Conservation (phyloP, 441 rosid genomes). For the Croton setiger region DNA sequence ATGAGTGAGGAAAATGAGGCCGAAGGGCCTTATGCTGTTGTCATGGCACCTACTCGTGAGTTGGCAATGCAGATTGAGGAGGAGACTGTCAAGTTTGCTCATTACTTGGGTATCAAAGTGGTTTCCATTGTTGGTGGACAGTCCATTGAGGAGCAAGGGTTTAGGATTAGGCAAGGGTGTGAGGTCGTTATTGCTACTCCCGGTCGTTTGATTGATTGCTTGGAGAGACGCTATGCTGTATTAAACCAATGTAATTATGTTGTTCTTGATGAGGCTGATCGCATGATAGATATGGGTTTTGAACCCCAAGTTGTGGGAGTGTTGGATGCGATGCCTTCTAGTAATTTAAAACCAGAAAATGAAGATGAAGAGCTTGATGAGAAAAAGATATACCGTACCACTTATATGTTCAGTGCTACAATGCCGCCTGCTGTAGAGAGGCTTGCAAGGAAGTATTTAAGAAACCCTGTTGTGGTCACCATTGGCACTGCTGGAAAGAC, state of each 20-base stretch:
- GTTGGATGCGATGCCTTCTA: conserved; percentile 93
- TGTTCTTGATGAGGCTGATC: conserved; percentile 96
- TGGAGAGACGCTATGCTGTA: conserved; percentile 85
- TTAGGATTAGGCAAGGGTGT: conserved; percentile 87
- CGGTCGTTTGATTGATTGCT: conserved; percentile 80
- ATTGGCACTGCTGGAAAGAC: conserved; percentile 96
- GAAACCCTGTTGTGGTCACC: conserved; percentile 92
- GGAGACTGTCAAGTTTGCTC: conserved; percentile 91
- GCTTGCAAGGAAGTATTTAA: conserved; percentile 86
- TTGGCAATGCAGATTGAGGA: conserved; percentile 95
- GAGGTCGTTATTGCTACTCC: conserved; percentile 94
- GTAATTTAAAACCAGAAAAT: conserved; percentile 90
- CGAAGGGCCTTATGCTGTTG: conserved; percentile 92
- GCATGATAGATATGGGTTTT: conserved; percentile 99
- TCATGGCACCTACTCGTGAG: conserved; percentile 92
- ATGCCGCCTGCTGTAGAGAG: conserved; percentile 97
- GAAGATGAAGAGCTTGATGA: conserved; percentile 98
- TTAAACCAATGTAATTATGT: conserved; percentile 88
- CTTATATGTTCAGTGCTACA: conserved; percentile 96
- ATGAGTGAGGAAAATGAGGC: conserved; percentile 82
- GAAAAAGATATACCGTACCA: conserved; percentile 81
- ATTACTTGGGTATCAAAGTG: conserved; percentile 79
- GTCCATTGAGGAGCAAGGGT: conserved; percentile 91
- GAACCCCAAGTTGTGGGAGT: conserved; percentile 94
- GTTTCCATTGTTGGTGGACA: conserved; percentile 95